Conservation (phyloP, 2,329 filamentous ascomycete genomes). For the Calonectria leucothoes region DNA sequence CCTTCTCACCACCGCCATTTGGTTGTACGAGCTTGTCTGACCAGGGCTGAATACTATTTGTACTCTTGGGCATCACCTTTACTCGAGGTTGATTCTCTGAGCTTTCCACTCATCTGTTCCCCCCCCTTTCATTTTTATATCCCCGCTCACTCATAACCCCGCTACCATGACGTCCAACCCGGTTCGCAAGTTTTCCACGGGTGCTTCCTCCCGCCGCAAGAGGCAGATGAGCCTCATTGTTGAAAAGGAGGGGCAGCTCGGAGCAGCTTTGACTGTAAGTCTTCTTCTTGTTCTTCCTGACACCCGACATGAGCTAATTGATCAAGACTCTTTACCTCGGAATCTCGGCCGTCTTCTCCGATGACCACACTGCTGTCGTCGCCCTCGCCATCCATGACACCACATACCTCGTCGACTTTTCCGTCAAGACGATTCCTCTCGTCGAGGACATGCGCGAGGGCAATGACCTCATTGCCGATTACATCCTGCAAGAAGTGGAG, state of each 20-base stretch:
- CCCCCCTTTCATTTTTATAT: constrained; percentile 16
- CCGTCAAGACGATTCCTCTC: constrained; percentile 67
- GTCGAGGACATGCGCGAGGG: constrained; percentile 52
- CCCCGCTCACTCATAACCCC: constrained; percentile 24
- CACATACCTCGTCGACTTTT: constrained; percentile 80
- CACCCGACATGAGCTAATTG: constrained; percentile 22
- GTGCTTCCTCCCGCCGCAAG: constrained; percentile 58
- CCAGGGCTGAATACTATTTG: constrained; percentile 37
- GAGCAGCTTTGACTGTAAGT: constrained; percentile 59
- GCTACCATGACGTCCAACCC: constrained; percentile 43
- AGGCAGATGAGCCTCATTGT: constrained; percentile 58
- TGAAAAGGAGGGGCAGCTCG: constrained; percentile 56
- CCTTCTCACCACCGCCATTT: constrained; percentile 42
- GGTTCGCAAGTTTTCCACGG: constrained; percentile 56
- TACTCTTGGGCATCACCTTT: constrained; percentile 25
- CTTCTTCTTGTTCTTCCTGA: background rate
- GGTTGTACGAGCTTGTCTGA: constrained; percentile 36
- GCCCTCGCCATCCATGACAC: constrained; percentile 79
- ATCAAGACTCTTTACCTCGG: constrained; percentile 71
- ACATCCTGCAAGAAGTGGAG: constrained; percentile 67
- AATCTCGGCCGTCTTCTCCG: constrained; percentile 66
- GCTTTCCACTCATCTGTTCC: constrained; percentile 22
- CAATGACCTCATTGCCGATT: constrained; percentile 66
- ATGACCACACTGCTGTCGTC: constrained; percentile 66
- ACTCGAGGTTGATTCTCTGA: constrained; percentile 19